phyloP scores from a whole-genome alignment of 202 grass and related monocot genomes.

The Alloteropsis angusta region DNA sequence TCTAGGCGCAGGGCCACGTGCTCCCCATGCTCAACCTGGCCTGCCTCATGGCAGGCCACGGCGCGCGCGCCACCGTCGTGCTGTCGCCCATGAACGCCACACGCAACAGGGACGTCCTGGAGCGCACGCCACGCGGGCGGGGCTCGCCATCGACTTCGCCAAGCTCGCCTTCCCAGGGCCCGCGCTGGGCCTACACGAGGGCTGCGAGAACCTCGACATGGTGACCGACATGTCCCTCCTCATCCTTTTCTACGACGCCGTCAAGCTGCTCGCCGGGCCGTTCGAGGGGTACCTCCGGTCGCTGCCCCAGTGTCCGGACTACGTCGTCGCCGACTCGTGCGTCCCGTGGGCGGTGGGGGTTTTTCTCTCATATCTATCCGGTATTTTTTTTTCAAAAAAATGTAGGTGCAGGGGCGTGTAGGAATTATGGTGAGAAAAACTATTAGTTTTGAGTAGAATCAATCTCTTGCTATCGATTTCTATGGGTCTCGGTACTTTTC shows the following conservation, averaged over 20 bases:
- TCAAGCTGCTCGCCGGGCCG: slow-evolving; percentile 24
- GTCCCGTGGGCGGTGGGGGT: slow-evolving; percentile 22
- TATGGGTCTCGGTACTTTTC: no score
- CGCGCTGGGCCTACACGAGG: slow-evolving; percentile 21
- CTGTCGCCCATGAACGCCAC: slow-evolving; percentile 37
- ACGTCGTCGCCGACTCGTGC: slow-evolving; percentile 38
- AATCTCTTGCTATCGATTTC: no score
- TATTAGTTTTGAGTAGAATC: no score
- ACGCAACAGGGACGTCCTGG: slow-evolving; percentile 26
- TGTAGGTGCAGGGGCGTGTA: no score
- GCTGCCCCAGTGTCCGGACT: slow-evolving; percentile 31
- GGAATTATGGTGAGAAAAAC: no score
- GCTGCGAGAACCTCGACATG: slow-evolving; percentile 28
- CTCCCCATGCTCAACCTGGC: slow-evolving; percentile 60
- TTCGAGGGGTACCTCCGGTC: slow-evolving; percentile 35
- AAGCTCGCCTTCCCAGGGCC: slow-evolving; percentile 36
- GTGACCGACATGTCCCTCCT: background rate
- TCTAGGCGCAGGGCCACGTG: slow-evolving; percentile 52
- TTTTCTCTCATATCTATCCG: no score
- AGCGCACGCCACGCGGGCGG: background rate
- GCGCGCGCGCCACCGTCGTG: slow-evolving; percentile 37
- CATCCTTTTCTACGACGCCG: slow-evolving; percentile 20
- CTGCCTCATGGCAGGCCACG: slow-evolving; percentile 28
- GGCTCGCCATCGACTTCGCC: slow-evolving; percentile 32
- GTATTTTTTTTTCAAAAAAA: no score